Conservation (phyloP, 2,329 filamentous ascomycete species). For the Fusarium pseudonygamai region DNA sequence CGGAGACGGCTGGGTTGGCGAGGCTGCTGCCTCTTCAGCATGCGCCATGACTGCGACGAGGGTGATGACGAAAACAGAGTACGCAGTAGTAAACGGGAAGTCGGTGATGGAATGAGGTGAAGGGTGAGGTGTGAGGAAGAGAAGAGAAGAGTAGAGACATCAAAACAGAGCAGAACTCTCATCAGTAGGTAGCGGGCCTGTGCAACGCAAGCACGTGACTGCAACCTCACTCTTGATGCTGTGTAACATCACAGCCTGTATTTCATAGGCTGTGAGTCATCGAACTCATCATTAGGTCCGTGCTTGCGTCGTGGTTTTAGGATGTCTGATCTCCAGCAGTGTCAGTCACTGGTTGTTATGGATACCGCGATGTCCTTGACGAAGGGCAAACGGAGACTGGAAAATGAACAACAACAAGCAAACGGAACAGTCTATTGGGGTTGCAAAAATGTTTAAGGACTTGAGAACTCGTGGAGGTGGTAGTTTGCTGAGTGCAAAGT, state of each 20-base stretch:
- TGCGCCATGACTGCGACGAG: neutral
- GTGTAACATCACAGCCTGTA: neutral
- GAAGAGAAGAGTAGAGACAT: neutral
- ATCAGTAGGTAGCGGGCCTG: neutral
- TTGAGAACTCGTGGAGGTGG: no score
- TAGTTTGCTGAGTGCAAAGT: neutral
- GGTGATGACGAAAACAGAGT: rapidly evolving
- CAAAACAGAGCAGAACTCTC: neutral
- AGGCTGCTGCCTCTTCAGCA: neutral
- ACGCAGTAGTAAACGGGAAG: neutral
- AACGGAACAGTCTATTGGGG: no score
- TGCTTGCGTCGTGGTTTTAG: neutral
- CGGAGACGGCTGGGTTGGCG: neutral
- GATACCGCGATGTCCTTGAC: neutral
- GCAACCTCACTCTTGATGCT: neutral
- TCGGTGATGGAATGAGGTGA: neutral
- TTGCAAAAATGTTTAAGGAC: no score
- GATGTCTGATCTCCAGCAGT: neutral
- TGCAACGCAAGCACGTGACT: neutral
- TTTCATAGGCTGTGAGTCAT: neutral
- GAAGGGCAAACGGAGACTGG: neutral
- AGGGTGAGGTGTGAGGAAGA: neutral
- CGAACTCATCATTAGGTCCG: neutral
- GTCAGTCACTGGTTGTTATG: neutral
- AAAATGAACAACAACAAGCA: no score